Conservation (phyloP, 2,329 filamentous ascomycete genomes). For the Fusarium scirpi region DNA sequence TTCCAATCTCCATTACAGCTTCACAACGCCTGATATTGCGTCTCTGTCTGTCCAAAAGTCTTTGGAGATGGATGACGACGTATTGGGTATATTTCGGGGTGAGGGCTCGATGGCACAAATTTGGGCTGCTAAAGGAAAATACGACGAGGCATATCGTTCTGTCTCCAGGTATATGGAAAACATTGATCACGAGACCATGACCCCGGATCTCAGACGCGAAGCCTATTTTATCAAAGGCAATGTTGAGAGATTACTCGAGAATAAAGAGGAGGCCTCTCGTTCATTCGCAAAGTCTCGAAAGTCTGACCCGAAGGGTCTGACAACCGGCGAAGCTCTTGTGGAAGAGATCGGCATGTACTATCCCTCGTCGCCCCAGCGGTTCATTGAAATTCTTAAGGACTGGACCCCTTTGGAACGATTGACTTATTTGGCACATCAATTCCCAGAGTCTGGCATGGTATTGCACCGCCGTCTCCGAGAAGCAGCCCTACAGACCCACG, state of each 20-base stretch:
- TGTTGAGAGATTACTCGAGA: not conserved
- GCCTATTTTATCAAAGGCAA: not conserved
- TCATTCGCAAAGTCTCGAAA: not conserved
- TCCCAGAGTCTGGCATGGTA: not conserved
- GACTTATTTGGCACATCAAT: constrained; percentile 45
- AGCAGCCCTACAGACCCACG: constrained; percentile 31
- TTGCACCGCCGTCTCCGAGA: constrained; percentile 27
- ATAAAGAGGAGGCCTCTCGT: not conserved
- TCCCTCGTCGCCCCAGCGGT: not conserved
- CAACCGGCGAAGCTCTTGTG: not conserved
- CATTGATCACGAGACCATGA: rapidly evolving
- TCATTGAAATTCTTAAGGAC: constrained; percentile 31
- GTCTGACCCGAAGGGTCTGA: constrained; percentile 2
- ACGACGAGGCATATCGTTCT: not conserved
- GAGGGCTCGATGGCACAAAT: not conserved
- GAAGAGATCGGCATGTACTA: constrained; percentile 1
- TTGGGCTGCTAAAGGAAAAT: no score
- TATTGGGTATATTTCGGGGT: not conserved
- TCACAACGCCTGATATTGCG: not conserved
- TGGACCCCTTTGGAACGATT: constrained; percentile 47
- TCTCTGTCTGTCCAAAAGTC: not conserved
- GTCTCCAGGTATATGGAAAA: rapidly evolving
- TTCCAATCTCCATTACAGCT: not conserved
- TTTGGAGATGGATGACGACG: not conserved
- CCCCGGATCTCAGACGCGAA: not conserved